Percentiles rank a stretch among this genome's conserved stretches.
Evolutionary conservation across 2,329 filamentous ascomycete genomes (phyloP).

Genomic region (Fusarium multiceps): DNA sequence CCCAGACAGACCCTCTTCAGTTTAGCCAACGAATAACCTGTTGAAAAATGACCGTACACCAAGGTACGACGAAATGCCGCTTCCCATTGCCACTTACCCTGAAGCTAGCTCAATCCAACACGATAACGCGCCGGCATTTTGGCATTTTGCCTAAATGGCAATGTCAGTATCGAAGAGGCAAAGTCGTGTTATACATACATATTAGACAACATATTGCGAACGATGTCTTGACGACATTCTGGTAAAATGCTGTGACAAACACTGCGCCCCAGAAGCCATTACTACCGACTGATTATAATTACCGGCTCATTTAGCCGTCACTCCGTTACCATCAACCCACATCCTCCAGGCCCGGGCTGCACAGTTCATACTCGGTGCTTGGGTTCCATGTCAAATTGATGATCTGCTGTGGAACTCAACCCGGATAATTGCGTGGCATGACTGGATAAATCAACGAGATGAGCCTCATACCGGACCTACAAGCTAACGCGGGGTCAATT

Average conservation of each 20-base stretch:
- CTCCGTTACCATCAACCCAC: slow-evolving; percentile 24
- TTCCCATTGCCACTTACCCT: slow-evolving; percentile 21
- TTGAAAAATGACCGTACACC: slow-evolving; percentile 4
- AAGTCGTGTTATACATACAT: not conserved
- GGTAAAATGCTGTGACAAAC: not conserved
- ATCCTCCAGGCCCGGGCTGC: not conserved
- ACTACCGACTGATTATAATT: not conserved
- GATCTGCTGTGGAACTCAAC: slow-evolving; percentile 26
- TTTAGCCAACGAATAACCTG: slow-evolving; percentile 30
- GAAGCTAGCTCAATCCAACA: not conserved
- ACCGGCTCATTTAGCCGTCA: slow-evolving; percentile 25
- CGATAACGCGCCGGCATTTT: slow-evolving; percentile 6
- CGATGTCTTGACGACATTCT: slow-evolving; percentile 1
- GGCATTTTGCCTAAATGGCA: slow-evolving; percentile 25
- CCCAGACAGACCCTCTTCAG: slow-evolving; percentile 10
- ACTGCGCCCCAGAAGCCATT: not conserved
- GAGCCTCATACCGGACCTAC: slow-evolving; percentile 29
- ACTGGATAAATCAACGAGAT: slow-evolving; percentile 41
- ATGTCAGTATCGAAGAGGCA: not conserved
- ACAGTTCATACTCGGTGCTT: slow-evolving; percentile 4
- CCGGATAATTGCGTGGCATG: slow-evolving; percentile 39
- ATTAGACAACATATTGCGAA: slow-evolving; percentile 12
- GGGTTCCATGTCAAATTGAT: not conserved
- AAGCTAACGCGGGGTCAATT: slow-evolving; percentile 34
- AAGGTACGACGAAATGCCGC: slow-evolving; percentile 4